Evolutionary conservation across 164 flowering plant genomes (phyloP).

Genomic region (Sedum album): DNA sequence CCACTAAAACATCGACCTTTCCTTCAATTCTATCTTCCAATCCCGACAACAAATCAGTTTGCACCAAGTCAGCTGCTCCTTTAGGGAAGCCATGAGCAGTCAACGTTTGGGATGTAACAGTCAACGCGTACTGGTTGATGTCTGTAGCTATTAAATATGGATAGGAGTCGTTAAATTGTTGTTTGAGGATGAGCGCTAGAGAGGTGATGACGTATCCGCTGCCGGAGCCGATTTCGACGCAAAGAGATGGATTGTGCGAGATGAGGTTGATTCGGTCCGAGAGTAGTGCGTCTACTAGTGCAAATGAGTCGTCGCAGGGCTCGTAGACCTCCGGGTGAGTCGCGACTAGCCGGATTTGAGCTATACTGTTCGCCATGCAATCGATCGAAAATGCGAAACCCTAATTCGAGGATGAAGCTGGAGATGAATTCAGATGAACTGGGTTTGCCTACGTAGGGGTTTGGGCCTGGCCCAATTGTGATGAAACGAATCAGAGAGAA

Average conservation of each 20-base stretch:
- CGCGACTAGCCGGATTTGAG: constrained; percentile 73
- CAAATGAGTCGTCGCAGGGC: constrained; percentile 96
- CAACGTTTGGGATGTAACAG: constrained; percentile 54
- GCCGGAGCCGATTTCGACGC: constrained; percentile 87
- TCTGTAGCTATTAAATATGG: constrained; percentile 72
- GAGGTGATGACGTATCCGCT: constrained; percentile 94
- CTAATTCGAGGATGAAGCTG: constrained; percentile 38
- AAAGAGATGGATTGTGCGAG: constrained; percentile 49
- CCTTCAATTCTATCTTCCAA: constrained; percentile 50
- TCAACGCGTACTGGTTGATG: constrained; percentile 60
- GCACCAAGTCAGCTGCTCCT: constrained; percentile 39
- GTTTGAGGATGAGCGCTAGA: constrained; percentile 61
- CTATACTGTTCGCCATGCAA: constrained; percentile 32
- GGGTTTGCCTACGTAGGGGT: too few relatives aligned
- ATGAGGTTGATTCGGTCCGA: constrained; percentile 62
- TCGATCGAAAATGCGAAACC: background rate
- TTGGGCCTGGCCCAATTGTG: too few relatives aligned
- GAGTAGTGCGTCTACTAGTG: constrained; percentile 83
- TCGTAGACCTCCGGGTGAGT: constrained; percentile 87
- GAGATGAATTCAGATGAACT: too few relatives aligned
- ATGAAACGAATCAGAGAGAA: too few relatives aligned
- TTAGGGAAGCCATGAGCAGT: constrained; percentile 41
- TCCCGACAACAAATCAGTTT: constrained; percentile 55
- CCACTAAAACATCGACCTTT: constrained; percentile 72
- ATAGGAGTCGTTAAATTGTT: constrained; percentile 28